Conservation (phyloP, 164 flowering plant species). For the Taxillus chinensis region DNA sequence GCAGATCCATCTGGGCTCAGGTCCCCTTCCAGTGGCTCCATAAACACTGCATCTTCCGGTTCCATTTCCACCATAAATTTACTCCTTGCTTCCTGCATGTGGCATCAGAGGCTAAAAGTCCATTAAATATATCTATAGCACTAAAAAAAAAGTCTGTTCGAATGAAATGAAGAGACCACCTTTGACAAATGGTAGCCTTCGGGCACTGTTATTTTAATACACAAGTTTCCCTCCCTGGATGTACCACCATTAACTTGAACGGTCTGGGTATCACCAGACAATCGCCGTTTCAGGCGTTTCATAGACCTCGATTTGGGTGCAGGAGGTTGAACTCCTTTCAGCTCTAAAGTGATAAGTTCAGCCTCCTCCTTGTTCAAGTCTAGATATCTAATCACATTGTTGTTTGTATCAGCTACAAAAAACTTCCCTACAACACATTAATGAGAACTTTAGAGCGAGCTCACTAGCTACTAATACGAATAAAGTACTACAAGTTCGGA, state of each 20-base stretch:
- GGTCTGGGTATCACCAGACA: slow-evolving; percentile 43
- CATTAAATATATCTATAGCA: background rate
- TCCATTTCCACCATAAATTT: slow-evolving; percentile 66
- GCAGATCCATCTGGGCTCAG: slow-evolving; percentile 69
- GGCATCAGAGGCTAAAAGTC: slow-evolving; percentile 3
- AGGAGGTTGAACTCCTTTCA: slow-evolving; percentile 87
- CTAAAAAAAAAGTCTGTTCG: too few relatives aligned
- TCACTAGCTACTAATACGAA: background rate
- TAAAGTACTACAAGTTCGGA: too few relatives aligned
- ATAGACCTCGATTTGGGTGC: slow-evolving; percentile 50
- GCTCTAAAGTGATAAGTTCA: slow-evolving; percentile 59
- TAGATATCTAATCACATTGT: slow-evolving; percentile 62
- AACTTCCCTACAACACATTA: slow-evolving; percentile 53
- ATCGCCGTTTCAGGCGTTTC: slow-evolving; percentile 70
- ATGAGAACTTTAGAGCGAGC: background rate
- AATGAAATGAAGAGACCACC: slow-evolving; percentile 18
- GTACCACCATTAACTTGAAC: slow-evolving; percentile 45
- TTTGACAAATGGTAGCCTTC: slow-evolving; percentile 91
- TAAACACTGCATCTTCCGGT: slow-evolving; percentile 45
- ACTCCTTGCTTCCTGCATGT: slow-evolving; percentile 77
- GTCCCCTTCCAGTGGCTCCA: slow-evolving; percentile 66
- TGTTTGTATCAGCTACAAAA: slow-evolving; percentile 84
- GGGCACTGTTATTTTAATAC: slow-evolving; percentile 58
- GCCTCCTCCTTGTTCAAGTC: slow-evolving; percentile 47
- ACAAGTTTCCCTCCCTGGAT: slow-evolving; percentile 56